Conservation (phyloP, 495 filamentous ascomycete species). For the Tuber umbilicatum region DNA sequence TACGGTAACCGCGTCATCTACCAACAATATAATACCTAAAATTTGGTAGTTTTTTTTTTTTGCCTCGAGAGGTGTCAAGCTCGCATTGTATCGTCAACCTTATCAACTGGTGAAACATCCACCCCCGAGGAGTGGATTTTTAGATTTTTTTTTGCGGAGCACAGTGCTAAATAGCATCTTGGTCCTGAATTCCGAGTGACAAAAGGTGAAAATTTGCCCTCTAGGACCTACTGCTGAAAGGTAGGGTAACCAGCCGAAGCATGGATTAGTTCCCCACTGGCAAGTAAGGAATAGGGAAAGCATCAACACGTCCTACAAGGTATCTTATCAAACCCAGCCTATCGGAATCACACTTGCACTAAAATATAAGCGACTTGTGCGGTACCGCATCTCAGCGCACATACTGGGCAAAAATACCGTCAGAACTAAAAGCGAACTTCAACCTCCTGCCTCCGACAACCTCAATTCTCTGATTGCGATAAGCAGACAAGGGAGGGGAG, state of each 20-base stretch:
- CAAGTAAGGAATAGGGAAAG: not conserved
- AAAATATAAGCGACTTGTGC: not conserved
- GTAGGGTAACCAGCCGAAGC: not conserved
- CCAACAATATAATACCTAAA: not conserved
- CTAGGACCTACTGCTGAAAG: not conserved
- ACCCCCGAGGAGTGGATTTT: no score
- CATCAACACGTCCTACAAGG: not conserved
- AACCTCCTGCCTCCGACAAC: not conserved
- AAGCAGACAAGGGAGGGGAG: not conserved
- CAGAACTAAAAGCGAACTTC: not conserved
- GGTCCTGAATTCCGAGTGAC: not conserved
- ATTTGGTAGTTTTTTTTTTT: no score
- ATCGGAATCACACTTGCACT: not conserved
- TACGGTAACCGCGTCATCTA: not conserved
- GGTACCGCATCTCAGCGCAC: not conserved
- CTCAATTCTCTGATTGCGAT: not conserved
- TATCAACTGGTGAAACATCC: not conserved
- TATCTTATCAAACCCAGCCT: not conserved
- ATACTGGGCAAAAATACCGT: no score
- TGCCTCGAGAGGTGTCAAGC: no score
- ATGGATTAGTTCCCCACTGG: not conserved
- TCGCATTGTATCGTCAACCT: not conserved
- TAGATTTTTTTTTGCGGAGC: no score
- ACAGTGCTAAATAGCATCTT: no score
- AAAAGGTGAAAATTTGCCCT: not conserved